Evolutionary conservation across 306 rosid genomes (phyloP), one percentile per base, ranked within the genome.

Genomic region (Canavalia gladiata): DNA sequence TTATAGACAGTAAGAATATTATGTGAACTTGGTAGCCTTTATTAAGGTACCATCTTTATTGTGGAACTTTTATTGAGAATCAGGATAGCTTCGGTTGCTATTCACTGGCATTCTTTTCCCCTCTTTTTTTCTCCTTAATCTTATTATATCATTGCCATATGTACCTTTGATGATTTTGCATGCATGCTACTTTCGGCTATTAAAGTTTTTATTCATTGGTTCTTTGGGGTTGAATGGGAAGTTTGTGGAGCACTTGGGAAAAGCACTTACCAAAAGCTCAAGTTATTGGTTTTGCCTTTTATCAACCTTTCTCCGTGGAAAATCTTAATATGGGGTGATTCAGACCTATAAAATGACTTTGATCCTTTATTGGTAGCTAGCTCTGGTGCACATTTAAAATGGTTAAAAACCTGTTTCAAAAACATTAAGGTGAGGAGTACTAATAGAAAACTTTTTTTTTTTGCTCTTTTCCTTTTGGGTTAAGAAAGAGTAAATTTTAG

Each of bases 221-320:
- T 78, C 54, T 39, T 10, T 81, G 49, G 67, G 35, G 66, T 65
- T 72, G 1, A 72, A 43, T 50, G 67, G 71, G 59, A 79, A 50
- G 86, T 71, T 63, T 45, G n/a, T 86, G 83, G 84, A 75, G 90
- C 88, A 68, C 88, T 80, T 46, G 77, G 8, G 73, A 83, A 80
- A 77, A 74, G 86, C 76, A 59, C 75, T 73, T 65, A 18, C 55
- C 12, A 62, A 69, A 34, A 33, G 37, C 77, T 33, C 62, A 37
- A 45, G 67, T 66, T 62, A 59, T 49, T 8, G 51, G 78, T 11
- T 34, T 34, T 69, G 47, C 56, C 50, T 59, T 62, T 35, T 51
- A 69, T 66, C 68, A 68, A 62, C 54, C 56, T 84, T 65, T 77
- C 72, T 68, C 25, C 9, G 10, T 77, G 60, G 68, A 80, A 64